These are phyloP conservation scores for Xylaria curta DNA, from an alignment of 495 filamentous ascomycete species.

Conservation along the genomic window DNA sequence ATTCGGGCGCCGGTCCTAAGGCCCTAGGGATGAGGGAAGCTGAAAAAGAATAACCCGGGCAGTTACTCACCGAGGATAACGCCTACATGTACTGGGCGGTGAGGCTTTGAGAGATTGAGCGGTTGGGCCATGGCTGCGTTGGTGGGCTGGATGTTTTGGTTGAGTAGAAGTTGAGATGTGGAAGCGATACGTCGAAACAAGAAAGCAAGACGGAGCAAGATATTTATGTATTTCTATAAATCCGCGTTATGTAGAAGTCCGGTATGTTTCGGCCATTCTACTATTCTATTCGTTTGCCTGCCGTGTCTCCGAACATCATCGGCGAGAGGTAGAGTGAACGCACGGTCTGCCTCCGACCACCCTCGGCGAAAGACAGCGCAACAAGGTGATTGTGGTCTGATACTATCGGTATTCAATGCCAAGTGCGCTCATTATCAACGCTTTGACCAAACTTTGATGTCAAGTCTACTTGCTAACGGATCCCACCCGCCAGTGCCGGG, in stretches of 20 bases:
- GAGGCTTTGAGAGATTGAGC: constrained; percentile 13
- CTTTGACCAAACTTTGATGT: background rate
- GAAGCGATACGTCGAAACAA: background rate
- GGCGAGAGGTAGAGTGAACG: background rate
- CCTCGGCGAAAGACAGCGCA: constrained; percentile 5
- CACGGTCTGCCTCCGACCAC: background rate
- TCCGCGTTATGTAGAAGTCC: background rate
- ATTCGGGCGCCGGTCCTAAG: background rate
- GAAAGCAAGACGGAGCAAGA: background rate
- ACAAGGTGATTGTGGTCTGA: background rate
- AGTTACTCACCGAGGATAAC: constrained; percentile 12
- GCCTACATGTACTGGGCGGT: constrained; percentile 14
- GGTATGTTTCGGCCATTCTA: background rate
- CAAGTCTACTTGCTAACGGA: background rate
- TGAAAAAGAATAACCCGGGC: background rate
- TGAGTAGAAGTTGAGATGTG: background rate
- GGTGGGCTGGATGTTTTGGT: background rate
- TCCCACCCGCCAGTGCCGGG: background rate
- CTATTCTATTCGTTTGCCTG: background rate
- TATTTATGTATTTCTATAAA: background rate
- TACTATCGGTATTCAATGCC: background rate
- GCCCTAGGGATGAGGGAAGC: background rate
- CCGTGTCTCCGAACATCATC: constrained; percentile 4
- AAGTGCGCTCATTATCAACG: background rate
- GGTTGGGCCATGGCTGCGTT: constrained; percentile 12